Base-by-base conservation (phyloP, 345 rosid genomes). In the Gossypium mustelinum region DNA sequence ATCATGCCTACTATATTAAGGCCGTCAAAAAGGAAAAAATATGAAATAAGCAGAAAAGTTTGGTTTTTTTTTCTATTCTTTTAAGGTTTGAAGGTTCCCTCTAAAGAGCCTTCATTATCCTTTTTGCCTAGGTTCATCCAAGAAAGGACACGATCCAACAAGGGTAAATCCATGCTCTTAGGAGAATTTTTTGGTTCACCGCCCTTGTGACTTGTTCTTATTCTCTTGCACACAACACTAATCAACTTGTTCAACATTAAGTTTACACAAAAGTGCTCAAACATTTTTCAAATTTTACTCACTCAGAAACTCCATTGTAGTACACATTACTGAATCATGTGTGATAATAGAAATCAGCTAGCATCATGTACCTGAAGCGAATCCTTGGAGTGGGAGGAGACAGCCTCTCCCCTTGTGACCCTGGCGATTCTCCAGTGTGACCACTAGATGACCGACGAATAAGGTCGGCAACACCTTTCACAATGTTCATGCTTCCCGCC, bases 401-500 rank as follows among this genome's bases (percentile, higher is more conserved):
- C 75, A 87, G 80, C 79, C 83, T 86, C 74, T 79, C 90, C 20
- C 75, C 60, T 2, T 77, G 81, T 52, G 79, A 65, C 59, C 86
- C 86, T 2, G 83, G 16, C 18, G 89, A 86, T 58, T 86, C 90
- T 56, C 80, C 87, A 68, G 81, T 60, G 67, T 81, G 84, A 69
- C 80, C 75, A 72, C 84, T 69, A 59, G 92, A 84, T 39, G 89
- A 78, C 82, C 92, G 83, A 58, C 94, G 90, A 48, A 90, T 86
- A 70, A 90, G 90, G 81, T 88, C 92, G 20, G 94, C 94, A 60
- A 90, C 92, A 65, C 94, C 92, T 84, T 87, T 90, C 24, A 90
- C 94, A 34, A 90, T 88, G 77, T 90, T 90, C 94, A 90, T 90
- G 78, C 77, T 83, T 75, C 61, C 72, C 60, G 64, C 79, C 11